Base-by-base conservation (phyloP, 2,329 filamentous ascomycete species). In the Sclerotinia glacialis region DNA sequence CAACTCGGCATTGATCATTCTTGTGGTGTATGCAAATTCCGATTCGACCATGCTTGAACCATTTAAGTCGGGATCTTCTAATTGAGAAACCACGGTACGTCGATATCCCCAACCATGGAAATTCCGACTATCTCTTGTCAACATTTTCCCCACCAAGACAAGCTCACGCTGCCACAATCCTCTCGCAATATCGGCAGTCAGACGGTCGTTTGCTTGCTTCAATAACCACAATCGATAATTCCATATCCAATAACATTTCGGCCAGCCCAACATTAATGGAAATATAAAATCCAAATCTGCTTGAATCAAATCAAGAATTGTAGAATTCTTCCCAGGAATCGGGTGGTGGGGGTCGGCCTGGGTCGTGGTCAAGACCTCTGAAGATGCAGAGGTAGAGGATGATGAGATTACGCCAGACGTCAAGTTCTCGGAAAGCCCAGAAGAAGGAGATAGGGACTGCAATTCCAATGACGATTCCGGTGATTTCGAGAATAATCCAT, bases 231-330 rank as follows among this genome's bases (percentile, higher is more conserved):
- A 79, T 37, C 95, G 89, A 78, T 97, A 94, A 73, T 97, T 96
- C 95, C 95, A 99, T 74, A 99, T 94, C 94, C 95, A 98, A 80
- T 99, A 99, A 82, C 95, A 98, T 78, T 99, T 99, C 8, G 95
- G 95, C 71, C 87, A 94, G 71, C 92, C 87, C 70, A 91, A 84
- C 60, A 99, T 85, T 26, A 99, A 83, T 0, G 92, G 91, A 50
- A 97, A 86, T 44, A 94, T 88, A 75, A 97, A 97, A 58, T 81
- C 80, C 44, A 99, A 82, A 76, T 99, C 95, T 65, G 85, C 81
- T 56, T 85, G 84, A 69, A 98, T 83, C 42, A 89, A 76, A 3
- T 86, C 79, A 52, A 81, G 77, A 69, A 78, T 83, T 80, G 78
- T 83, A 85, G 77, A 78, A 79, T 71, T 79, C 78, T 73, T 83